These are phyloP conservation scores for Sporothrix brasiliensis DNA, from an alignment of 2,329 filamentous ascomycete genomes.

Conservation along the genomic window DNA sequence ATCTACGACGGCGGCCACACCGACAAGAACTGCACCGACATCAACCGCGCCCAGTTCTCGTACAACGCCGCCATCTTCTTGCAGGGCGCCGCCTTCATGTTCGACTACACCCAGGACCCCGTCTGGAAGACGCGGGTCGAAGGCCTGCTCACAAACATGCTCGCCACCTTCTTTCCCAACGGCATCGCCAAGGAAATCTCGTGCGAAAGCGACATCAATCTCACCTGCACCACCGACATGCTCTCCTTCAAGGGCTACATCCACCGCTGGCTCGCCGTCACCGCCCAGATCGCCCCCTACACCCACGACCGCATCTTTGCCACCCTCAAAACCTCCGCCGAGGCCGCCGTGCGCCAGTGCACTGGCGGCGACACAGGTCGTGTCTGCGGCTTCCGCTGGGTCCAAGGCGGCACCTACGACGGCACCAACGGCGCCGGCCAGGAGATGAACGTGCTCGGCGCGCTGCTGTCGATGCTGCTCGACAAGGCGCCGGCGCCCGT, in stretches of 20 bases:
- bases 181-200: slow-evolving; percentile 56
- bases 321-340: slow-evolving; percentile 51
- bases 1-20: slow-evolving; percentile 62
- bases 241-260: slow-evolving; percentile 61
- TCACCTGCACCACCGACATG: slow-evolving; percentile 61
- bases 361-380: slow-evolving; percentile 48
- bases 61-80: slow-evolving; percentile 59
- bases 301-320: slow-evolving; percentile 50
- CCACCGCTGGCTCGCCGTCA: slow-evolving; percentile 55
- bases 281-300: slow-evolving; percentile 55
- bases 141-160: slow-evolving; percentile 50
- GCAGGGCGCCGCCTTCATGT: slow-evolving; percentile 61
- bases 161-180: slow-evolving; percentile 52
- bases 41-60: slow-evolving; percentile 58
- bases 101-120: slow-evolving; percentile 48
- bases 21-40: slow-evolving; percentile 54
- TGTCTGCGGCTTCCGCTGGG: slow-evolving; percentile 60
- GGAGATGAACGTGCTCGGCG: slow-evolving; percentile 57
- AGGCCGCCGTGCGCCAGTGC: slow-evolving; percentile 55
- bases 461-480: slow-evolving; percentile 53
- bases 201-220: slow-evolving; percentile 52
- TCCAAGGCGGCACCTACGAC: slow-evolving; percentile 49
- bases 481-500: slow-evolving; percentile 42
- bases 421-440: slow-evolving; percentile 57
- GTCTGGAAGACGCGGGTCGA: slow-evolving; percentile 51